Percentiles rank a stretch among this genome's conserved stretches.
phyloP scores from a whole-genome alignment of 768 basidiomycete species.

The Russula earlei region DNA sequence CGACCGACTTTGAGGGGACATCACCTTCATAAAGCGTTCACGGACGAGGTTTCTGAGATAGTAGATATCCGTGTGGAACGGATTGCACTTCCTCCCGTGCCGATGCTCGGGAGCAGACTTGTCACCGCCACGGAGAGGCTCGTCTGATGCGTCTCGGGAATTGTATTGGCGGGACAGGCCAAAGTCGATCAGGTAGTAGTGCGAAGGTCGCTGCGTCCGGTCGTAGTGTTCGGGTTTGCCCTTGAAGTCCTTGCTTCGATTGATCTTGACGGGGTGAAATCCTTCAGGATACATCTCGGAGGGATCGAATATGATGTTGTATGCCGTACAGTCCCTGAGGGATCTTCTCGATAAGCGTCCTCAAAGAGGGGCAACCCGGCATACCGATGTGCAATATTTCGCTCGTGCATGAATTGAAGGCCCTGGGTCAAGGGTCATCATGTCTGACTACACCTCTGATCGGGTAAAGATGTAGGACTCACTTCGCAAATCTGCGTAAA shows the following conservation, averaged over 20 bases:
- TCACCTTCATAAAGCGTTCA: constrained; percentile 26
- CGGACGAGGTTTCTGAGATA: neutral
- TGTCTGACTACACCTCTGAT: neutral
- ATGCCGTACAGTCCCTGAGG: neutral
- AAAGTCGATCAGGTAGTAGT: constrained; percentile 22
- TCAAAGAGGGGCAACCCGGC: constrained; percentile 21
- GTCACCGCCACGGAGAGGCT: constrained; percentile 23
- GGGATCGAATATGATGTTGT: neutral
- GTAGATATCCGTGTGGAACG: constrained; percentile 20
- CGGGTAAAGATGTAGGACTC: neutral
- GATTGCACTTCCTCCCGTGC: constrained; percentile 20
- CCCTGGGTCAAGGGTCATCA: constrained; percentile 12
- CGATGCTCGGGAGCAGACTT: constrained; percentile 29
- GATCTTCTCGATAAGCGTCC: constrained; percentile 4
- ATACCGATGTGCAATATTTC: constrained; percentile 24
- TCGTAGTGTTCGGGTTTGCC: neutral
- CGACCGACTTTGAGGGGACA: constrained; percentile 21
- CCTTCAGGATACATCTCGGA: neutral
- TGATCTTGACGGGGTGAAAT: neutral
- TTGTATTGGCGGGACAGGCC: constrained; percentile 12
- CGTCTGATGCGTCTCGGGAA: constrained; percentile 23
- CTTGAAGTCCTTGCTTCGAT: neutral
- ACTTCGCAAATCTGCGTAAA: neutral
- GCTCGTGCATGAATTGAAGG: constrained; percentile 20
- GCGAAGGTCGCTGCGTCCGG: constrained; percentile 21